Conservation (phyloP, 768 basidiomycete species). For the Agrocybe chaxingu region DNA sequence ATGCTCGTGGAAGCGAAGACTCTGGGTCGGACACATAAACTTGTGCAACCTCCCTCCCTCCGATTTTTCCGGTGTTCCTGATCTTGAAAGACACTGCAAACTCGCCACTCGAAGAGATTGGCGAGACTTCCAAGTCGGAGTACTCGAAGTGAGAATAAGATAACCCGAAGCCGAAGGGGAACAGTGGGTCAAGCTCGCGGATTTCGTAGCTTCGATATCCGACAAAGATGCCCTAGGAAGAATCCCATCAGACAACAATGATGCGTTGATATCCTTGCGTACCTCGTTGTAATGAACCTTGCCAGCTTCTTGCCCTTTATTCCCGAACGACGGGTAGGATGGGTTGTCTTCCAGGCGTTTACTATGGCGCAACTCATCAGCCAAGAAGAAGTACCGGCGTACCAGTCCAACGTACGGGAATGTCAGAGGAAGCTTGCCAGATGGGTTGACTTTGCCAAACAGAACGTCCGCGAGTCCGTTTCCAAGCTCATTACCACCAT, state of each 20-base stretch:
- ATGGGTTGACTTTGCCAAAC: slow-evolving; percentile 59
- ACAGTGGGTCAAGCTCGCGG: slow-evolving; percentile 40
- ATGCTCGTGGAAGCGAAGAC: slow-evolving; percentile 40
- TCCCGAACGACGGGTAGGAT: slow-evolving; percentile 41
- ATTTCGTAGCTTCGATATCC: slow-evolving; percentile 53
- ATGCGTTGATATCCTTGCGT: neutral
- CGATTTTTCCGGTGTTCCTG: slow-evolving; percentile 38
- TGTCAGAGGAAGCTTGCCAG: slow-evolving; percentile 52
- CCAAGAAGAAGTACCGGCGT: neutral
- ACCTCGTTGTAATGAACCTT: slow-evolving; percentile 48
- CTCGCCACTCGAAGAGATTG: slow-evolving; percentile 27
- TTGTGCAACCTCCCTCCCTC: slow-evolving; percentile 47
- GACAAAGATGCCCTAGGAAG: slow-evolving; percentile 41
- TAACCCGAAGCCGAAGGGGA: slow-evolving; percentile 58
- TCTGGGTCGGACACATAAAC: slow-evolving; percentile 42
- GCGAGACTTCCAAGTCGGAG: slow-evolving; percentile 33
- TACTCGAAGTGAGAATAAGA: slow-evolving; percentile 61
- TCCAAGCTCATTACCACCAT: slow-evolving; percentile 54
- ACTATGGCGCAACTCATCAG: slow-evolving; percentile 18
- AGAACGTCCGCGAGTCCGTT: slow-evolving; percentile 57
- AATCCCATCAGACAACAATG: slow-evolving; percentile 3
- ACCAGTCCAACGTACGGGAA: slow-evolving; percentile 38
- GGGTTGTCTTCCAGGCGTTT: slow-evolving; percentile 52
- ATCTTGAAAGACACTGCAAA: slow-evolving; percentile 42
- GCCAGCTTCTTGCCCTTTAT: slow-evolving; percentile 38